Percentiles rank a stretch among this genome's conserved stretches.
Evolutionary conservation across 2,329 filamentous ascomycete genomes (phyloP).

Genomic region (Blumeria graminis): DNA sequence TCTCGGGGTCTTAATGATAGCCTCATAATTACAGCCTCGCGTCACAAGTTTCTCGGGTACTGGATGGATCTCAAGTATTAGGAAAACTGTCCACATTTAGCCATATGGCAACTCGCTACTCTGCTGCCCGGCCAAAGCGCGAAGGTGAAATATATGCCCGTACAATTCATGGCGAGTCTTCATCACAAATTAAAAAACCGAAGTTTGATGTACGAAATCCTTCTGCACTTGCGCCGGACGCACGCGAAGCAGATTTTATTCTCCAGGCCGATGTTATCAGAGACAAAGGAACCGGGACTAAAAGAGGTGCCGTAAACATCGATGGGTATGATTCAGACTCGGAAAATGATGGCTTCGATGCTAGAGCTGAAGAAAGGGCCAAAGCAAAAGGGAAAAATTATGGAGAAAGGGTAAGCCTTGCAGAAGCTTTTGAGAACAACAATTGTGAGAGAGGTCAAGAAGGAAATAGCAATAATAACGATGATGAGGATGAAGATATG

Average conservation of each 20-base stretch:
- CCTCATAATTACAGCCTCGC: no score
- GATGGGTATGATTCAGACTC: constrained; percentile 95
- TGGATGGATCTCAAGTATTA: no score
- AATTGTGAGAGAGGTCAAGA: constrained; percentile 14
- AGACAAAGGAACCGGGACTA: constrained; percentile 42
- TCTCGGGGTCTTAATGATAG: no score
- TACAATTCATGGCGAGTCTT: constrained; percentile 32
- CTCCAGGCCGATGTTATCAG: constrained; percentile 88
- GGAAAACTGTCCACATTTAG: no score
- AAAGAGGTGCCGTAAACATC: constrained; percentile 84
- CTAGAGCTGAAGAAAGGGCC: constrained; percentile 37
- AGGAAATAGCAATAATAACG: constrained; percentile 16
- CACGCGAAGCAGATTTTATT: constrained; percentile 47
- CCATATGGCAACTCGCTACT: constrained; percentile 28
- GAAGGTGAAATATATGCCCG: constrained; percentile 61
- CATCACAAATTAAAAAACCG: constrained; percentile 43
- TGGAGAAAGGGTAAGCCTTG: constrained; percentile 21
- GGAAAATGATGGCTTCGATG: constrained; percentile 69
- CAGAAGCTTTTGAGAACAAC: constrained; percentile 21
- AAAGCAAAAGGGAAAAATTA: constrained; percentile 20
- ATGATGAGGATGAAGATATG: constrained; percentile 55
- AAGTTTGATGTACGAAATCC: constrained; percentile 92
- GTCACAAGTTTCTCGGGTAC: no score
- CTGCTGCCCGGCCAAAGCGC: constrained; percentile 57
- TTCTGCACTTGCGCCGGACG: constrained; percentile 69